These are phyloP conservation scores for Cetradonia linearis DNA, from an alignment of 495 filamentous ascomycete species.

Conservation along the genomic window DNA sequence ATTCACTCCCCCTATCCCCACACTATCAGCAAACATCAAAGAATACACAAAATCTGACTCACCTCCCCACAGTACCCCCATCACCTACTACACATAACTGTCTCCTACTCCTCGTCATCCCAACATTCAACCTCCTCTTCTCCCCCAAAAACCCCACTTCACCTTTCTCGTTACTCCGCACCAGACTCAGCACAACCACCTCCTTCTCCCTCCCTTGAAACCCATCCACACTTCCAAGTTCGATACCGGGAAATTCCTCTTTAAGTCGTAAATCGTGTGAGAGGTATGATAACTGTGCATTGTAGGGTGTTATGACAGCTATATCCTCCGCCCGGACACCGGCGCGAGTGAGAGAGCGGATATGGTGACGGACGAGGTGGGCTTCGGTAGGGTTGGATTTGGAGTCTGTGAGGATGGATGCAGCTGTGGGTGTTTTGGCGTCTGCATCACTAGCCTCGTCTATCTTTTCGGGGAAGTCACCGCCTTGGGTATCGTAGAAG, in stretches of 20 bases:
- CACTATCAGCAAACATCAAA: background rate
- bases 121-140: constrained; percentile 85
- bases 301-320: constrained; percentile 92
- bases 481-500: constrained; percentile 94
- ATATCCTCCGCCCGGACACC: constrained; percentile 75
- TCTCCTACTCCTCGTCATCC: constrained; percentile 87
- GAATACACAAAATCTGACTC: background rate
- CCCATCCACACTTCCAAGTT: constrained; percentile 89
- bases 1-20: constrained; percentile 51
- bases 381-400: constrained; percentile 93
- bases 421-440: constrained; percentile 39
- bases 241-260: constrained; percentile 69
- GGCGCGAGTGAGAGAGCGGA: constrained; percentile 60
- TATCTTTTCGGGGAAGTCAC: constrained; percentile 62
- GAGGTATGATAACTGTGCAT: constrained; percentile 78
- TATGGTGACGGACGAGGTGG: constrained; percentile 64
- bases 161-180: constrained; percentile 74
- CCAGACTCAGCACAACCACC: constrained; percentile 80
- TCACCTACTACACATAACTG: constrained; percentile 88
- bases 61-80: constrained; percentile 73
- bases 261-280: constrained; percentile 52
- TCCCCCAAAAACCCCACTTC: constrained; percentile 95
- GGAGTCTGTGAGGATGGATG: constrained; percentile 62
- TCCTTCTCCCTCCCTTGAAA: constrained; percentile 98
- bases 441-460: constrained; percentile 21